Evolutionary conservation across 106 monocot genomes (phyloP), one percentile per base, ranked within the genome.

Genomic region (Xerophyta viscosa): DNA sequence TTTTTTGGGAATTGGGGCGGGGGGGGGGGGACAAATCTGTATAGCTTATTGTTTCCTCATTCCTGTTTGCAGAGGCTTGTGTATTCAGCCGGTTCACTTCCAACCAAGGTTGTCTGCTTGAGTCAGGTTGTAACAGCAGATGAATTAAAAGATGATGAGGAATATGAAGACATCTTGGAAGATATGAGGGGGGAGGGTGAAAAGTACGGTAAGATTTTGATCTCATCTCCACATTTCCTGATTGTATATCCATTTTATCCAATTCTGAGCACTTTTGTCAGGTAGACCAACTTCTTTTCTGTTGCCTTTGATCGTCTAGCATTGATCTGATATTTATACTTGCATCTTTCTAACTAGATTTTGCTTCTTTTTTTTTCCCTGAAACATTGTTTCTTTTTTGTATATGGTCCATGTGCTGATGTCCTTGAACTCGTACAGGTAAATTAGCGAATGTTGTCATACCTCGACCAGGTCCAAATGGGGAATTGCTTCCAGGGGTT

Each of bases 161-260:
- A 91, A 65, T 91, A 81, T 45, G 78, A 78, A 56, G 91, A 91
- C 46, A 91, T 91, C 48, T 17, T 93, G 71, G 80, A 93, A 29
- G 93, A 93, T 56, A 93, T 93, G 93, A 87, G 68, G 64, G 66
- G 30, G 2, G 92, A 92, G 71, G 87, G 93, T 7, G 71, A 52
- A 41, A 93, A 77, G 84, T 87, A 84, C 58, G 93, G 93, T 93
- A 73, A 49, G n/a, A n/a, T n/a, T n/a, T n/a, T n/a, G n/a, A n/a
- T n/a, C n/a, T n/a, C n/a, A n/a, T n/a, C n/a, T n/a, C n/a, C n/a
- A n/a, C n/a, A n/a, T n/a, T n/a, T n/a, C n/a, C n/a, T n/a, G n/a
- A n/a, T n/a, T n/a, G n/a, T n/a, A n/a, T n/a, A n/a, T n/a, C n/a
- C n/a, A n/a, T n/a, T n/a, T n/a, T n/a, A n/a, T n/a, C n/a, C n/a